phyloP scores from a whole-genome alignment of 495 filamentous ascomycete genomes.

The Penicillium bovifimosum region DNA sequence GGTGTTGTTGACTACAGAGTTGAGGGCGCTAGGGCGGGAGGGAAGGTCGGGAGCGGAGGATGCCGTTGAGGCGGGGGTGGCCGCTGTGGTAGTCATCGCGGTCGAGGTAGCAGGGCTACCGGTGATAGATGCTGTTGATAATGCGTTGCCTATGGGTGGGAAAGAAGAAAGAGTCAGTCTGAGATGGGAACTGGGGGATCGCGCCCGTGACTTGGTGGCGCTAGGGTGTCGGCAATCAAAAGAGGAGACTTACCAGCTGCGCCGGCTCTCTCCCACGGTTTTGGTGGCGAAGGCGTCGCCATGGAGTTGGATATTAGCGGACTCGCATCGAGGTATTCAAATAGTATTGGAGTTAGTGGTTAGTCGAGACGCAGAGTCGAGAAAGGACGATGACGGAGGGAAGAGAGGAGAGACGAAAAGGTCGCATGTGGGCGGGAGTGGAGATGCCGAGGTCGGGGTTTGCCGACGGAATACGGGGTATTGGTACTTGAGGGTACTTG shows the following conservation, averaged over 20 bases:
- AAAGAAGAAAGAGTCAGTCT: not conserved
- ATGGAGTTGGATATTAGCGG: conserved; percentile 30
- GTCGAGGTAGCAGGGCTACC: conserved; percentile 35
- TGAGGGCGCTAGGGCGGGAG: conserved; percentile 68
- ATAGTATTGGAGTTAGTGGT: not conserved
- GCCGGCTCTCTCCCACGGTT: conserved; percentile 88
- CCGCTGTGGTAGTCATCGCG: conserved; percentile 35
- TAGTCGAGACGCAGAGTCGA: not conserved
- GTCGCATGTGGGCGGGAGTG: conserved; percentile 29
- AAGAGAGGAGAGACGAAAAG: conserved; percentile 12
- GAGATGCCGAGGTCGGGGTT: conserved; percentile 31
- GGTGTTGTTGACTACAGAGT: conserved; percentile 73
- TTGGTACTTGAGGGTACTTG: not conserved
- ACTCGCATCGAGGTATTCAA: conserved; percentile 29
- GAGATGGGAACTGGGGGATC: conserved; percentile 6
- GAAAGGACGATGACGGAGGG: conserved; percentile 14
- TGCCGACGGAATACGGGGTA: conserved; percentile 6
- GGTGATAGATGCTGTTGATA: conserved; percentile 30
- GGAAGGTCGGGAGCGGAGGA: conserved; percentile 68
- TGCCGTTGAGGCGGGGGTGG: conserved; percentile 38
- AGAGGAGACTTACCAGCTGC: conserved; percentile 48
- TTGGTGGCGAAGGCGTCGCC: conserved; percentile 76
- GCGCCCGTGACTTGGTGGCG: conserved; percentile 3
- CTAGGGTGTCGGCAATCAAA: conserved; percentile 1
- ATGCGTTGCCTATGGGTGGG: conserved; percentile 31